Percentiles rank a stretch among this genome's conserved stretches.
Conservation (phyloP, 2,329 filamentous ascomycete species). For the Colletotrichum plurivorum region DNA sequence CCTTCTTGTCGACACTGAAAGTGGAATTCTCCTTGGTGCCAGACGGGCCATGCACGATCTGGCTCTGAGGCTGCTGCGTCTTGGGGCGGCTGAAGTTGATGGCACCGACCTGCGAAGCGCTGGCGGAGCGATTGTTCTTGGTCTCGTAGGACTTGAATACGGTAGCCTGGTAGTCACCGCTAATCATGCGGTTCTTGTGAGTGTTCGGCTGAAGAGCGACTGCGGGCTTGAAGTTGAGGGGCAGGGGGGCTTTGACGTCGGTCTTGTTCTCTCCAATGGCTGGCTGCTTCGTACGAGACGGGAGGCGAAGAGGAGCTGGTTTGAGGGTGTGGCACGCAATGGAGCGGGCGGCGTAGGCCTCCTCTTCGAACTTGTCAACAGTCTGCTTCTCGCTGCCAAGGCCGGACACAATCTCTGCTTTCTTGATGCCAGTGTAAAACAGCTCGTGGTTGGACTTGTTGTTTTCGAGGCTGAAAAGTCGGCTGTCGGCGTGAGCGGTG, state of each 20-base stretch:
- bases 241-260: neutral
- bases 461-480: slow-evolving; percentile 19
- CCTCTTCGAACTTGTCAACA: slow-evolving; percentile 13
- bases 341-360: slow-evolving; percentile 32
- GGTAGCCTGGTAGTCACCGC: neutral
- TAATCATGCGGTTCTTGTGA: slow-evolving; percentile 8
- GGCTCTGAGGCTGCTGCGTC: neutral
- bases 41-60: neutral
- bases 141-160: neutral
- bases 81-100: slow-evolving; percentile 37
- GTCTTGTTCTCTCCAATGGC: neutral
- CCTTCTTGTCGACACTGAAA: neutral
- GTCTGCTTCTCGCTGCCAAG: slow-evolving; percentile 14
- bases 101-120: neutral
- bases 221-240: neutral
- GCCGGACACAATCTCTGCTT: slow-evolving; percentile 23
- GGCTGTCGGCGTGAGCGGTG: slow-evolving; percentile 21
- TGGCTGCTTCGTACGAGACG: slow-evolving; percentile 24
- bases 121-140: neutral
- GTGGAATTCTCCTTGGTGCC: neutral
- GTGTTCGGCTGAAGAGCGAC: neutral
- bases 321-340: slow-evolving; percentile 39
- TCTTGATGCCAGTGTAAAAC: slow-evolving; percentile 21
- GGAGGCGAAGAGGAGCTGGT: slow-evolving; percentile 38
- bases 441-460: slow-evolving; percentile 19